These are phyloP conservation scores for Inonotus hispidus DNA, from an alignment of 1,284 basidiomycete species.

Conservation along the genomic window DNA sequence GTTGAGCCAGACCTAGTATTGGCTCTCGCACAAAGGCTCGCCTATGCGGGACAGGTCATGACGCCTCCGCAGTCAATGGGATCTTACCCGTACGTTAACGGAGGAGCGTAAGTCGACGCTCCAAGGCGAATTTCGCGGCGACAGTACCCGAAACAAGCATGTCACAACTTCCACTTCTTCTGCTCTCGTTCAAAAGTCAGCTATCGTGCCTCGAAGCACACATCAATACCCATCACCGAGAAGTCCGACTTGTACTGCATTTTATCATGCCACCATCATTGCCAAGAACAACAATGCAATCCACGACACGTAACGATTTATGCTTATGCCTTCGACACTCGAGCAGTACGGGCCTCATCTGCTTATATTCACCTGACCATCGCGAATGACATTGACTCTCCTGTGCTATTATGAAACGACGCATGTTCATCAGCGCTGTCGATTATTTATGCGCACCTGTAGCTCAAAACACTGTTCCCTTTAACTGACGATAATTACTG, in stretches of 20 bases:
- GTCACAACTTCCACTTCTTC: background rate
- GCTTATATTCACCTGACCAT: background rate
- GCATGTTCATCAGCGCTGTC: background rate
- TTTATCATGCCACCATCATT: background rate
- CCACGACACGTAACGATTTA: background rate
- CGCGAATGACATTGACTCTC: background rate
- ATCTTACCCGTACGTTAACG: conserved; percentile 6
- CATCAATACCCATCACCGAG: background rate
- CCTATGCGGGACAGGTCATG: background rate
- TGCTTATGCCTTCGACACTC: background rate
- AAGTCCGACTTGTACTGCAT: background rate
- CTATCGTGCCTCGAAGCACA: background rate
- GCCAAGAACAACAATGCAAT: background rate
- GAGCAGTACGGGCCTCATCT: background rate
- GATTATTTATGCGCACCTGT: background rate
- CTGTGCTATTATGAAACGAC: background rate
- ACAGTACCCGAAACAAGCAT: background rate
- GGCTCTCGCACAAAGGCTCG: conserved; percentile 57
- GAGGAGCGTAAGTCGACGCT: conserved; percentile 1
- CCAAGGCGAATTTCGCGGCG: background rate
- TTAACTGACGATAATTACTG: conserved; percentile 1
- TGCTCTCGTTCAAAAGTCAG: background rate
- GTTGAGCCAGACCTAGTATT: conserved; percentile 63
- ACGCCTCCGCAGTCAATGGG: conserved; percentile 4
- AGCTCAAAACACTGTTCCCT: background rate